Conservation (phyloP, 306 rosid genomes). For the Prunus padus region DNA sequence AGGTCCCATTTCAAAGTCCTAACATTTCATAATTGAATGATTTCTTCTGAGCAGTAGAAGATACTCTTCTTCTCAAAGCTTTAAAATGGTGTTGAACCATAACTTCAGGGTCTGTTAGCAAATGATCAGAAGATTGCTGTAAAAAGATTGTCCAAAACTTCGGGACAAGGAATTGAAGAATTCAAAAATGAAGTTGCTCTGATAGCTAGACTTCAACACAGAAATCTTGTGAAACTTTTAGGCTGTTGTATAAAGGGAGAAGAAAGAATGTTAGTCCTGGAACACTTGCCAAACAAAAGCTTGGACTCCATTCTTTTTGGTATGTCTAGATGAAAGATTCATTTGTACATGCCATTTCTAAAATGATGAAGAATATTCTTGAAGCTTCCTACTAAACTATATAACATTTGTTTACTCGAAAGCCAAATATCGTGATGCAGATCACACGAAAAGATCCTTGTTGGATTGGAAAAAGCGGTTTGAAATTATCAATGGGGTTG, state of each 20-base stretch:
- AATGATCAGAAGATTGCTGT: constrained; percentile 21
- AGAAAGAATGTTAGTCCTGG: constrained; percentile 52
- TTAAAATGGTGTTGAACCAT: too few relatives aligned
- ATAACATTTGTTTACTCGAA: not conserved
- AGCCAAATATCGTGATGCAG: constrained; percentile 17
- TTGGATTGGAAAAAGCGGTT: constrained; percentile 48
- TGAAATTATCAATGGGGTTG: constrained; percentile 42
- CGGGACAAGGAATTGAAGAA: constrained; percentile 59
- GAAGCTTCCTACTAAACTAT: not conserved
- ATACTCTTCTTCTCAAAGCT: not conserved
- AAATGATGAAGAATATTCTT: not conserved
- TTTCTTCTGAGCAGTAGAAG: not conserved
- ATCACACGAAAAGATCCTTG: constrained; percentile 24
- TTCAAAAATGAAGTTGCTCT: constrained; percentile 53
- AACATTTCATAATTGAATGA: not conserved
- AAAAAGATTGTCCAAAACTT: constrained; percentile 48
- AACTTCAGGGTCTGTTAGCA: constrained; percentile 21
- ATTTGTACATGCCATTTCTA: not conserved
- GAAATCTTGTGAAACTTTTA: constrained; percentile 60
- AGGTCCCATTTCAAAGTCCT: not conserved
- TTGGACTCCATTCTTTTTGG: constrained; percentile 54
- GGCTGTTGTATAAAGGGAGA: constrained; percentile 48
- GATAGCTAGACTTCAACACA: constrained; percentile 60
- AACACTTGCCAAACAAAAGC: constrained; percentile 57
- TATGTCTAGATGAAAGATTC: constrained; percentile 12